These are phyloP conservation scores for Arthrobotrys musiformis DNA, from an alignment of 2,329 filamentous ascomycete genomes.

Conservation along the genomic window DNA sequence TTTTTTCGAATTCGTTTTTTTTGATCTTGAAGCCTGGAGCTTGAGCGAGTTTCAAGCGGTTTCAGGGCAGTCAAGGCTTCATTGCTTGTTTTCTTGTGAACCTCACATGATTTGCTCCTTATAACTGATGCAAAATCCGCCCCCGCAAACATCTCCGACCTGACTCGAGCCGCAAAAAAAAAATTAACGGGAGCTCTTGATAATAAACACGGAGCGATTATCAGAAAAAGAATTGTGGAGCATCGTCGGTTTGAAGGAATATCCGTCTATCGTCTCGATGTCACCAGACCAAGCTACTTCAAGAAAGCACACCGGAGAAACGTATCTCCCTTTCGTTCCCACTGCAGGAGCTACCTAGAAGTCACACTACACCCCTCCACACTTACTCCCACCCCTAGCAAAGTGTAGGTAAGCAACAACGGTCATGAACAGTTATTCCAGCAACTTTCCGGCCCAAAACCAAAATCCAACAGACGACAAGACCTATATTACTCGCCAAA, in stretches of 20 bases:
- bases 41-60: constrained; percentile 55
- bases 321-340: neutral
- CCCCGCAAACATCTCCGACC: constrained; percentile 40
- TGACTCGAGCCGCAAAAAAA: constrained; percentile 50
- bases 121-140: neutral
- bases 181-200: constrained; percentile 20
- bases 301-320: constrained; percentile 5
- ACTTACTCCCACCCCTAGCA: too few species aligned
- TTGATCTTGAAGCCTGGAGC: constrained; percentile 52
- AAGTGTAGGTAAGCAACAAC: neutral
- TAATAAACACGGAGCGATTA: constrained; percentile 11
- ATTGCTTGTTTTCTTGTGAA: constrained; percentile 1
- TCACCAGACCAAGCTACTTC: constrained; percentile 16
- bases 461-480: constrained; percentile 1
- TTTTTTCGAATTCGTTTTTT: constrained; percentile 1
- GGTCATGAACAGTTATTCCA: neutral
- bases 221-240: constrained; percentile 20
- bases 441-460: constrained; percentile 2
- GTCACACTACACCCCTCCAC: neutral
- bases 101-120: constrained; percentile 49
- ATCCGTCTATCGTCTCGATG: constrained; percentile 21
- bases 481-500: neutral
- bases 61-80: constrained; percentile 46
- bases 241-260: constrained; percentile 22
- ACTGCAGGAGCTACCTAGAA: neutral